Evolutionary conservation across 176 grass and related monocot genomes (phyloP).

Genomic region (Zea luxurians): DNA sequence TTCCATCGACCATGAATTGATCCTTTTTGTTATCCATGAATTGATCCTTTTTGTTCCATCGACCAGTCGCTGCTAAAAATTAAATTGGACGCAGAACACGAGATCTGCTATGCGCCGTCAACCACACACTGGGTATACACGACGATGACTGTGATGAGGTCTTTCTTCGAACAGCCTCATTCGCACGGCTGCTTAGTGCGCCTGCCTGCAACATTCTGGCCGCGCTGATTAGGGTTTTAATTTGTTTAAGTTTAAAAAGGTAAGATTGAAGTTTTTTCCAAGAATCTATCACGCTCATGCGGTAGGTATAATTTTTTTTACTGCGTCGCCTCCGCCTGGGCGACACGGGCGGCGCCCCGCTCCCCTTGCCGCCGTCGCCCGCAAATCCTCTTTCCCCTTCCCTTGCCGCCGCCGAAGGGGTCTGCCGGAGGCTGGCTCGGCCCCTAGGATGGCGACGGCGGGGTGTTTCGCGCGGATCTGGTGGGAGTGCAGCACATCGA

Average conservation of each 20-base stretch:
- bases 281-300: conserved; percentile 17
- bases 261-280: background rate
- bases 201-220: background rate
- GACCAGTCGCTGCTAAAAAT: background rate
- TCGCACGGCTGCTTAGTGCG: conserved; percentile 31
- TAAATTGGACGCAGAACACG: background rate
- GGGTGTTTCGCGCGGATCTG: no score
- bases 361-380: no score
- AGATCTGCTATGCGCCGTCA: background rate
- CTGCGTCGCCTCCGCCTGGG: no score
- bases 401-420: no score
- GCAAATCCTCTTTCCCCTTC: no score
- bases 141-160: background rate
- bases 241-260: background rate
- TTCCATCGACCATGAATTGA: no score
- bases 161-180: conserved; percentile 25
- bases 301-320: no score
- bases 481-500: no score
- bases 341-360: no score
- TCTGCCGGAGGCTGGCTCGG: no score
- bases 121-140: background rate
- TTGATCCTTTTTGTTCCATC: background rate
- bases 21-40: no score
- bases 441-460: no score
- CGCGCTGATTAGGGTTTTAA: background rate